Percentiles rank a stretch among this genome's conserved stretches.
phyloP scores from a whole-genome alignment of 768 basidiomycete species.

The Phylloporus scabripes region DNA sequence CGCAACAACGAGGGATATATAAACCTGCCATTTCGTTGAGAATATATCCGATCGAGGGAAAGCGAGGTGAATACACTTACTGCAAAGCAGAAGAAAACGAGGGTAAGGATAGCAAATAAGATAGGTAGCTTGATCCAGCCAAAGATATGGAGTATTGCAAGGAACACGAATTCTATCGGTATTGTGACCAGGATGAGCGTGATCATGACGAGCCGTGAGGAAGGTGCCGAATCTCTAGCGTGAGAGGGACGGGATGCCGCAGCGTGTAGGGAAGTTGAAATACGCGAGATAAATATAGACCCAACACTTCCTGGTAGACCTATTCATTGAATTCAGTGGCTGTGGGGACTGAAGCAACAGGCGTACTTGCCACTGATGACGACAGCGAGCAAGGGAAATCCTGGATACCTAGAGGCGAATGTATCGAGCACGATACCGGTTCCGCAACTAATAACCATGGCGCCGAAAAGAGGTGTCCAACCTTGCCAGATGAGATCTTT shows the following conservation, averaged over 20 bases:
- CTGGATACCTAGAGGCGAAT: slow-evolving; percentile 82
- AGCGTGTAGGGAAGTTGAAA: slow-evolving; percentile 83
- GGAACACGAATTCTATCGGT: slow-evolving; percentile 77
- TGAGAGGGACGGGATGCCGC: slow-evolving; percentile 9
- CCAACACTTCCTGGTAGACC: slow-evolving; percentile 88
- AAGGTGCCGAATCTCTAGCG: slow-evolving; percentile 24
- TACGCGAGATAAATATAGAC: slow-evolving; percentile 83
- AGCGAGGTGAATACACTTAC: slow-evolving; percentile 42
- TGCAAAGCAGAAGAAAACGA: slow-evolving; percentile 69
- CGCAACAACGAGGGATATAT: slow-evolving; percentile 64
- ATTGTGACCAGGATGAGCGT: slow-evolving; percentile 71
- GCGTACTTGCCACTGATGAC: slow-evolving; percentile 70
- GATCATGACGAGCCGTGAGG: slow-evolving; percentile 50
- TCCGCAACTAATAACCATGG: slow-evolving; percentile 81
- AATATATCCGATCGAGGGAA: not conserved
- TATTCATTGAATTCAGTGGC: slow-evolving; percentile 19
- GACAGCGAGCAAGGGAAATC: slow-evolving; percentile 81
- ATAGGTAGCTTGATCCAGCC: slow-evolving; percentile 77
- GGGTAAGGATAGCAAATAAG: slow-evolving; percentile 60
- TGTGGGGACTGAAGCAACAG: not conserved
- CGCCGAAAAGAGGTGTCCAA: slow-evolving; percentile 87
- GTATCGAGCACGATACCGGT: slow-evolving; percentile 90
- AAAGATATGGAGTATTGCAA: slow-evolving; percentile 54
- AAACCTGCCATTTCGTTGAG: slow-evolving; percentile 44
- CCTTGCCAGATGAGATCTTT: slow-evolving; percentile 73